Conservation (phyloP, 306 rosid species). For the Chamaecrista fasciculata region DNA sequence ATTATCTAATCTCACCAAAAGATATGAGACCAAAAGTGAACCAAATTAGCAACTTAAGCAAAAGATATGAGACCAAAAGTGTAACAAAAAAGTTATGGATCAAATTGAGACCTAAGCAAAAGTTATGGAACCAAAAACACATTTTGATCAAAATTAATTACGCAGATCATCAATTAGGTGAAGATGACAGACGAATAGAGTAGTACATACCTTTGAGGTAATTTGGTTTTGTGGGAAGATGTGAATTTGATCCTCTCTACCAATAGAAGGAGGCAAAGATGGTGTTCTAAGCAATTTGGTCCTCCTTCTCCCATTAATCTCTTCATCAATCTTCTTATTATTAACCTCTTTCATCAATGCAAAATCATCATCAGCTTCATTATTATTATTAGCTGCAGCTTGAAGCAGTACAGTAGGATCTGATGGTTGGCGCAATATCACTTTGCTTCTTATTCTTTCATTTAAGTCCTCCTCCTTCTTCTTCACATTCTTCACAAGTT, state of each 20-base stretch:
- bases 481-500: too few relatives aligned
- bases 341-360: slow-evolving; percentile 32
- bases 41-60: too few relatives aligned
- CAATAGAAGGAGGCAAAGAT: slow-evolving; percentile 44
- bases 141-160: too few relatives aligned
- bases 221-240: slow-evolving; percentile 41
- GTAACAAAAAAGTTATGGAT: too few relatives aligned
- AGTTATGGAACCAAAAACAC: too few relatives aligned
- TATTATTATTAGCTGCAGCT: not conserved
- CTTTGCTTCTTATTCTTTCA: slow-evolving; percentile 5
- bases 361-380: slow-evolving; percentile 16
- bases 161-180: too few relatives aligned
- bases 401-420: slow-evolving; percentile 32
- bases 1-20: too few relatives aligned
- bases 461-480: slow-evolving; percentile 28
- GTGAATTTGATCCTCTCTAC: slow-evolving; percentile 42
- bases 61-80: too few relatives aligned
- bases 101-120: too few relatives aligned
- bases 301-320: slow-evolving; percentile 27
- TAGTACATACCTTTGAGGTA: slow-evolving; percentile 66
- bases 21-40: too few relatives aligned
- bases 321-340: slow-evolving; percentile 26
- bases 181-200: slow-evolving; percentile 1
- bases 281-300: slow-evolving; percentile 46
- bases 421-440: slow-evolving; percentile 32